Conservation (phyloP, 2,329 filamentous ascomycete species). For the Pseudogymnoascus sp. region DNA sequence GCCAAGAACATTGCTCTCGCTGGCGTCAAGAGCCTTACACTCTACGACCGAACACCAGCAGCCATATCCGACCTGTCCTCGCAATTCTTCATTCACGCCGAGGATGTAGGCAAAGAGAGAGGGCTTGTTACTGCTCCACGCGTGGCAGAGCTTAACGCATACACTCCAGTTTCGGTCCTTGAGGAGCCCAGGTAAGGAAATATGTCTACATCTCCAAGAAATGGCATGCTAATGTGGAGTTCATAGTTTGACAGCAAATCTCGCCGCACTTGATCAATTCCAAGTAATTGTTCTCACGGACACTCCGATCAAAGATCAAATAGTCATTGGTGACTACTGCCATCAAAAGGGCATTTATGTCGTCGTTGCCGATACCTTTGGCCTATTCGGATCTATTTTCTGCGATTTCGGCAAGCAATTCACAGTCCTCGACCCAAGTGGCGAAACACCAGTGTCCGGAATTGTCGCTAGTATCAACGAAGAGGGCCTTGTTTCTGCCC, state of each 20-base stretch:
- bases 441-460: conserved; percentile 77
- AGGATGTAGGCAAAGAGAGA: conserved; percentile 87
- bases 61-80: conserved; percentile 85
- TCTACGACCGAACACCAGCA: conserved; percentile 82
- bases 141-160: conserved; percentile 91
- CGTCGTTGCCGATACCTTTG: conserved; percentile 80
- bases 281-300: conserved; percentile 89
- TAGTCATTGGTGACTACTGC: conserved; percentile 83
- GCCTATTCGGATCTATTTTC: conserved; percentile 91
- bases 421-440: conserved; percentile 79
- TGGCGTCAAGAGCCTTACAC: conserved; percentile 91
- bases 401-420: conserved; percentile 97
- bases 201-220: background rate
- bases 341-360: conserved; percentile 90
- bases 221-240: conserved; percentile 20
- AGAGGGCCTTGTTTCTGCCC: conserved; percentile 80
- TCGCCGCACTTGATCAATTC: conserved; percentile 79
- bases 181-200: conserved; percentile 43
- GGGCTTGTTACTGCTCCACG: conserved; percentile 80
- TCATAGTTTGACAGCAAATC: conserved; percentile 62
- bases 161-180: conserved; percentile 82
- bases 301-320: conserved; percentile 71
- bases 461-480: conserved; percentile 88
- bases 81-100: conserved; percentile 87
- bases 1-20: conserved; percentile 98